These are phyloP conservation scores for Marasmius fiardii DNA, from an alignment of 1,284 basidiomycete genomes.

Conservation along the genomic window DNA sequence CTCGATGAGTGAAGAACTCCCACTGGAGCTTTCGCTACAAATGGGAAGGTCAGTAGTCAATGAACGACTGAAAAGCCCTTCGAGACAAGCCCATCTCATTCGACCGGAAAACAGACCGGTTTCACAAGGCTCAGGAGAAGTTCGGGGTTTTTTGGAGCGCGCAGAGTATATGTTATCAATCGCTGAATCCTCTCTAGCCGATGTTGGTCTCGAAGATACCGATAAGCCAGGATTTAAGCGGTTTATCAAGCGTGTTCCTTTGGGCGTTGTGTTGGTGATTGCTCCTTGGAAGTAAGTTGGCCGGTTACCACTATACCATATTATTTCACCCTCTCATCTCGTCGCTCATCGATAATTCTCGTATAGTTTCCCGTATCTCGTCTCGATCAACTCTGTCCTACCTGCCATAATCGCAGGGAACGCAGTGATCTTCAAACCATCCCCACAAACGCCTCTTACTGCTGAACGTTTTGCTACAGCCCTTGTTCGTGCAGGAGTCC, in stretches of 20 bases:
- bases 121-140: conserved; percentile 73
- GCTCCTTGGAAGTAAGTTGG: conserved; percentile 83
- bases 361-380: conserved; percentile 85
- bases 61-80: not conserved
- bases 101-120: conserved; percentile 56
- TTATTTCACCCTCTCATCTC: conserved; percentile 8
- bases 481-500: conserved; percentile 73
- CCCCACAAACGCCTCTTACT: conserved; percentile 89
- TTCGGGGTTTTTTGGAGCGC: conserved; percentile 78
- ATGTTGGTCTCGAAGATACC: conserved; percentile 70
- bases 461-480: conserved; percentile 80
- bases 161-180: conserved; percentile 85
- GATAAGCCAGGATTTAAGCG: conserved; percentile 82
- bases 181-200: conserved; percentile 73
- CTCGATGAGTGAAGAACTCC: conserved; percentile 66
- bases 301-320: not conserved
- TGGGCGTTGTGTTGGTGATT: conserved; percentile 88
- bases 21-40: conserved; percentile 71
- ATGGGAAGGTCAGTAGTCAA: conserved; percentile 63
- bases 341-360: not conserved
- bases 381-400: conserved; percentile 86
- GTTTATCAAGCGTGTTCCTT: conserved; percentile 77
- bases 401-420: conserved; percentile 90
- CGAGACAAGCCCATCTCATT: too few species aligned
- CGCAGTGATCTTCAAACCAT: conserved; percentile 88